A percentile compares a stretch with the other conserved stretches of the same genome.
Conservation (phyloP, 2,329 filamentous ascomycete species). For the Alternaria tenuissima region DNA sequence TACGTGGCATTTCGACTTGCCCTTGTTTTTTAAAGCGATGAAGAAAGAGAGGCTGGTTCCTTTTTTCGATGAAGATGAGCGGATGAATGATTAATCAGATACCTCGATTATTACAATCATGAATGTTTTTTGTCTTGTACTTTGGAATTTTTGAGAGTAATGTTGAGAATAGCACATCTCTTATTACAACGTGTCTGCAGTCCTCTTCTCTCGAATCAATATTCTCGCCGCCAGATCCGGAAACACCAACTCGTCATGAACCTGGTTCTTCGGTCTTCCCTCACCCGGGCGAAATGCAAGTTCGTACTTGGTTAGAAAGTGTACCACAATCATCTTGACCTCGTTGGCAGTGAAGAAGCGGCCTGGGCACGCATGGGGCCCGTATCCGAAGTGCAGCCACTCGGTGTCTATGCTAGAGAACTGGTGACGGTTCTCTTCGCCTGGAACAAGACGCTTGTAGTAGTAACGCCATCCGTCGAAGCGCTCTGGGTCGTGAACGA, state of each 20-base stretch:
- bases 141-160: neutral
- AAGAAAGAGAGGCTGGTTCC: slow-evolving; percentile 1
- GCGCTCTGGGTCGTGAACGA: neutral
- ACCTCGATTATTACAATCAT: neutral
- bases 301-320: neutral
- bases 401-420: neutral
- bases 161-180: no score
- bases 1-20: neutral
- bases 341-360: neutral
- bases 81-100: neutral
- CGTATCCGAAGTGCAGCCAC: neutral
- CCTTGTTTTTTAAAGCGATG: neutral
- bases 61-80: neutral
- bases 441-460: neutral
- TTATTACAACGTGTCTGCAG: no score
- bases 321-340: neutral
- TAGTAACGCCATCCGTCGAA: neutral
- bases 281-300: neutral
- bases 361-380: neutral
- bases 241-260: neutral
- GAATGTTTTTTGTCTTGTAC: neutral
- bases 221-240: neutral
- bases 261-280: neutral
- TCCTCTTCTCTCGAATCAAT: neutral
- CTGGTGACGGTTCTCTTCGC: neutral